Evolutionary conservation across 2,329 filamentous ascomycete species (phyloP), one percentile per base, ranked within the genome.

Genomic region (Phoma sp.): DNA sequence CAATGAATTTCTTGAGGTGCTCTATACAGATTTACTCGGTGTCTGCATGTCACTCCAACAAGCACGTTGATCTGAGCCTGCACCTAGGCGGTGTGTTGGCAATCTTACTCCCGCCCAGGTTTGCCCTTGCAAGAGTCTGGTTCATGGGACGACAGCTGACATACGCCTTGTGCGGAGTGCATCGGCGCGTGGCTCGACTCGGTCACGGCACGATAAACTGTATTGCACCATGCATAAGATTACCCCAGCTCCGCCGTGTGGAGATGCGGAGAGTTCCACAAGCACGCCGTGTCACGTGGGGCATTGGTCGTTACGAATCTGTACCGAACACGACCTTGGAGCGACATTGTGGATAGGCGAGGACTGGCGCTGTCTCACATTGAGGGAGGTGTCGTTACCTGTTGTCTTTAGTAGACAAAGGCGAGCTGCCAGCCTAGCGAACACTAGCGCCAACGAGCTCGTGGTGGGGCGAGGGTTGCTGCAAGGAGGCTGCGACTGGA

Each of bases 361-460:
- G 24, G 3, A 13, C 7, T 9, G 9, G 38, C 22, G 38, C 21
- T 25, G 38, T 40, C 38, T 40, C 15, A 22, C 24, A 17, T 21
- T 6, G 9, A 17, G 25, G 22, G 15, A 40, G 27, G 15, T 10
- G 19, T 22, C 15, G 19, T 22, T 22, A 15, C 12, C 21, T 38
- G 13, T n/a, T 17, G 36, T 22, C 19, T 4, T 21, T 12, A 9
- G 21, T 13, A 13, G 36, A 38, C 21, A 38, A 21, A 38, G 36
- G 36, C 36, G 19, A 22, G 36, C 36, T 24, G 36, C 6, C 36
- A 51, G 46, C 52, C 52, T 51, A 55, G 46, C 52, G 52, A 55
- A 31, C 51, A 46, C 52, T 55, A 55, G 47, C 41, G 52, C 31
- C 41, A 41, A 17, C 27, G 32, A 46, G 52, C 52, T 43, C 21